Evolutionary conservation across 1,284 basidiomycete genomes (phyloP).

Genomic region (Xerocomus amazonicus): DNA sequence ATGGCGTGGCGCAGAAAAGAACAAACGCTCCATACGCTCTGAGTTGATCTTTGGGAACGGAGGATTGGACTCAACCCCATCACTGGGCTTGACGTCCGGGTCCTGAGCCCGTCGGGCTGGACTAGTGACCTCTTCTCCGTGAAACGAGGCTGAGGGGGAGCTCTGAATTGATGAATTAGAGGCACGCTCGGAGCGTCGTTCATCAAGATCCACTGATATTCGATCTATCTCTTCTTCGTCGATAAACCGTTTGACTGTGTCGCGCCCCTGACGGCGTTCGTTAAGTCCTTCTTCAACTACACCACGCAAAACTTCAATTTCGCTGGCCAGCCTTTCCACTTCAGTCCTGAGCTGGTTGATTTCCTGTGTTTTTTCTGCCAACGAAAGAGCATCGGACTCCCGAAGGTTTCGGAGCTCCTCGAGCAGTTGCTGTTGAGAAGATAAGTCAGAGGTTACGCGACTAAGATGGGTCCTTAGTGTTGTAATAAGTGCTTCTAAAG

Average conservation of each 20-base stretch:
- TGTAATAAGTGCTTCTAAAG: constrained; percentile 71
- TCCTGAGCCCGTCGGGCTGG: constrained; percentile 3
- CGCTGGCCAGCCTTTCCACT: constrained; percentile 72
- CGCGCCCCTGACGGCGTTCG: constrained; percentile 50
- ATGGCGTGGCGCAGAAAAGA: constrained; percentile 76
- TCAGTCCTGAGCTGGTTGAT: constrained; percentile 60
- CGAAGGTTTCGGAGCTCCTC: constrained; percentile 62
- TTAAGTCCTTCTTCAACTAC: constrained; percentile 82
- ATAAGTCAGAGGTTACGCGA: constrained; percentile 73
- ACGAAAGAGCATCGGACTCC: constrained; percentile 55
- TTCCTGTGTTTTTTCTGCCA: constrained; percentile 61
- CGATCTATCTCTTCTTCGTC: constrained; percentile 32
- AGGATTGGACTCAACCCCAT: constrained; percentile 34
- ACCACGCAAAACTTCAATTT: constrained; percentile 77
- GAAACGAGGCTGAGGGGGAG: constrained; percentile 11
- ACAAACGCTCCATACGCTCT: constrained; percentile 68
- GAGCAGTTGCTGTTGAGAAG: constrained; percentile 64
- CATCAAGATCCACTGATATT: constrained; percentile 34
- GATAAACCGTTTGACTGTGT: constrained; percentile 22
- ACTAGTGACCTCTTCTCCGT: background rate
- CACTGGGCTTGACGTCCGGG: constrained; percentile 1
- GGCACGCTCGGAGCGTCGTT: constrained; percentile 33
- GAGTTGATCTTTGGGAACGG: constrained; percentile 83
- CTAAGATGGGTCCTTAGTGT: constrained; percentile 71
- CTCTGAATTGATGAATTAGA: constrained; percentile 30